These are phyloP conservation scores for Neurospora terricola DNA, from an alignment of 495 filamentous ascomycete genomes.

Conservation along the genomic window DNA sequence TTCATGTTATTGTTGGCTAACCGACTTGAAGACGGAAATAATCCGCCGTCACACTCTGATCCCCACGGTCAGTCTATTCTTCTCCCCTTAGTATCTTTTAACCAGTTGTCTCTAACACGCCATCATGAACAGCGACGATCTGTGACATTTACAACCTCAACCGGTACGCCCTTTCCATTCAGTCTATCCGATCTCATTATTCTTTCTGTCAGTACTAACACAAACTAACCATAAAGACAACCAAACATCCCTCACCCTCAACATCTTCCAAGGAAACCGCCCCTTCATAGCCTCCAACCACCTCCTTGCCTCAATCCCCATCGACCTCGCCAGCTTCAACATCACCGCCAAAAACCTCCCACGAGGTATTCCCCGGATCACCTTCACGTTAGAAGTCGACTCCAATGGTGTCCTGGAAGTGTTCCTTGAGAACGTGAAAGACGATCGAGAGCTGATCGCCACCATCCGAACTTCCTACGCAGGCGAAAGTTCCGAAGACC, in stretches of 20 bases:
- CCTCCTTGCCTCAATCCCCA: constrained; percentile 64
- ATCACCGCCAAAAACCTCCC: constrained; percentile 48
- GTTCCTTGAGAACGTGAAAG: constrained; percentile 81
- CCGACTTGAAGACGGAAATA: constrained; percentile 52
- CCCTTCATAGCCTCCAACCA: constrained; percentile 90
- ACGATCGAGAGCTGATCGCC: constrained; percentile 50
- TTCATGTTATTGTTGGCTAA: background rate
- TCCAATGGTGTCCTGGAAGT: constrained; percentile 93
- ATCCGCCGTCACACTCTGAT: constrained; percentile 85
- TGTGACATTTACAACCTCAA: constrained; percentile 89
- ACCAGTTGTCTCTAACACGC: background rate
- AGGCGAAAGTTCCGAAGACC: constrained; percentile 79
- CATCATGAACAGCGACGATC: constrained; percentile 49
- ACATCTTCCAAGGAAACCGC: constrained; percentile 90
- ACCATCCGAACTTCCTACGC: constrained; percentile 36
- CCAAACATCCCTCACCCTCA: constrained; percentile 84
- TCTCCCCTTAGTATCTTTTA: background rate
- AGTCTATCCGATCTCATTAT: background rate
- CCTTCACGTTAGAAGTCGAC: constrained; percentile 66
- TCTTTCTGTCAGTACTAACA: background rate
- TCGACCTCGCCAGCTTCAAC: constrained; percentile 77
- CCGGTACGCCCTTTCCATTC: constrained; percentile 15
- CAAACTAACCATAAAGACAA: constrained; percentile 46
- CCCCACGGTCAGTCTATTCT: constrained; percentile 45
- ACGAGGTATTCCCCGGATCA: constrained; percentile 88